These are phyloP conservation scores for Syncephalastrum racemosum DNA, from an alignment of 371 early-diverging fungal species.

Conservation along the genomic window DNA sequence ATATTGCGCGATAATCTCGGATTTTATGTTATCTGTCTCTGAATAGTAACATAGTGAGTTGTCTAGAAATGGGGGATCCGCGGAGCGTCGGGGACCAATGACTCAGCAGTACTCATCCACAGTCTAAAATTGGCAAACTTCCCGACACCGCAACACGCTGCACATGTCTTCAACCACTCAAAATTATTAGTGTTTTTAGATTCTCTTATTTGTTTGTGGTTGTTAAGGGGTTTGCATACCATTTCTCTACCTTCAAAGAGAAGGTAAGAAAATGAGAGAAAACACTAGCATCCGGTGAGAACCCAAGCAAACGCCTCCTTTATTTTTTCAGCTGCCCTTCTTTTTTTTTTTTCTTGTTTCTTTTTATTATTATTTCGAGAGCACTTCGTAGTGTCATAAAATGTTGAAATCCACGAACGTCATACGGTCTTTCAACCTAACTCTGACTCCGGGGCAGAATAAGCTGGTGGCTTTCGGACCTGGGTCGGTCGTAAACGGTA, in stretches of 20 bases:
- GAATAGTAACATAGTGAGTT: too few species aligned
- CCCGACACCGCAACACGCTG: not conserved
- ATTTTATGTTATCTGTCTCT: too few species aligned
- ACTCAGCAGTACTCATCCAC: not conserved
- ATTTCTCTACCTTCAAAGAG: too few species aligned
- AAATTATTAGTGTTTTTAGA: conserved; percentile 3
- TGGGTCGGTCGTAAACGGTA: conserved; percentile 44
- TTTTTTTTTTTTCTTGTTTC: conserved; percentile 6
- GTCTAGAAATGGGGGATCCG: too few species aligned
- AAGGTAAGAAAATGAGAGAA: too few species aligned
- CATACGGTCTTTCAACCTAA: conserved; percentile 25
- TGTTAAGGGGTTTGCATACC: too few species aligned
- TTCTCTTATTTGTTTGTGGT: not conserved
- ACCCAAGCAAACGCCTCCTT: not conserved
- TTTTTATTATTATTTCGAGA: conserved; percentile 1
- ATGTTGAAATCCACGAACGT: conserved; percentile 10
- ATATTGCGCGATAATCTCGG: too few species aligned
- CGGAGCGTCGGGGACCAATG: too few species aligned
- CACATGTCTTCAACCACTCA: conserved; percentile 1
- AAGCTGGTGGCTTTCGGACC: conserved; percentile 46
- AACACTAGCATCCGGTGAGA: too few species aligned
- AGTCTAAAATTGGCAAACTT: conserved; percentile 3
- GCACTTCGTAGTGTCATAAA: too few species aligned
- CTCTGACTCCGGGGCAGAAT: conserved; percentile 27
- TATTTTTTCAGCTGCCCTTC: not conserved